Base-by-base conservation (phyloP, 2,329 filamentous ascomycete species). In the Aspergillus melleus region DNA sequence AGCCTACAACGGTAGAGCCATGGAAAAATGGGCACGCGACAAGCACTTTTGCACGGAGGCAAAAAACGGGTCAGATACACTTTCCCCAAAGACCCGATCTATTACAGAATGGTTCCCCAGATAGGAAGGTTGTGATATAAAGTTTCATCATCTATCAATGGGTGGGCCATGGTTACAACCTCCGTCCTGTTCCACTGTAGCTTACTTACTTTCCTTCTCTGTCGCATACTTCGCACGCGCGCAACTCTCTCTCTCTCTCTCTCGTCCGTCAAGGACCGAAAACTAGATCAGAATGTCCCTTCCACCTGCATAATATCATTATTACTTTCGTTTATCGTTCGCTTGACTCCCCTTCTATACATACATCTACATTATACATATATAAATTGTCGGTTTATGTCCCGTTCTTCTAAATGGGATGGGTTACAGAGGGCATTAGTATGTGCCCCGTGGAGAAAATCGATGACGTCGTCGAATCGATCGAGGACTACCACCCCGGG, bases 401-500 rank as follows among this genome's bases (percentile, higher is more conserved):
- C 3, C 16, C 11, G 6, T 47, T 47, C 44, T 20, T 22, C 22
- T 24, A 10, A 10, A 47, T 47, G 22, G 44, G 36, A 9, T 42
- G 36, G 36, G 14, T 42, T n/a, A 42, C 12, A n/a, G 16, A 42
- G 22, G 44, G 22, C 44, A 47, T 24, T 47, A 47, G 44, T 12
- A 47, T 47, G 44, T 20, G 44, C 44, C 44, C 22, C 22, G 19
- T 47, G 44, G 44, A 47, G 19, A 47, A 47, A 47, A 47, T 47
- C 44, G 49, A 51, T 32, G 49, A 51, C 49, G 29, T 51, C 29
- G 49, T 51, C 24, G 49, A 51, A 19, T 51, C 49, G 19, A 29
- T 51, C 29, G 49, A 26, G 16, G 49, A 32, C 24, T 69, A 69
- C 57, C 63, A 63, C 30, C 54, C 32, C 42, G 63, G 66, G 60